Evolutionary conservation across 2,329 filamentous ascomycete species (phyloP).

Genomic region (Colletotrichum sp.): DNA sequence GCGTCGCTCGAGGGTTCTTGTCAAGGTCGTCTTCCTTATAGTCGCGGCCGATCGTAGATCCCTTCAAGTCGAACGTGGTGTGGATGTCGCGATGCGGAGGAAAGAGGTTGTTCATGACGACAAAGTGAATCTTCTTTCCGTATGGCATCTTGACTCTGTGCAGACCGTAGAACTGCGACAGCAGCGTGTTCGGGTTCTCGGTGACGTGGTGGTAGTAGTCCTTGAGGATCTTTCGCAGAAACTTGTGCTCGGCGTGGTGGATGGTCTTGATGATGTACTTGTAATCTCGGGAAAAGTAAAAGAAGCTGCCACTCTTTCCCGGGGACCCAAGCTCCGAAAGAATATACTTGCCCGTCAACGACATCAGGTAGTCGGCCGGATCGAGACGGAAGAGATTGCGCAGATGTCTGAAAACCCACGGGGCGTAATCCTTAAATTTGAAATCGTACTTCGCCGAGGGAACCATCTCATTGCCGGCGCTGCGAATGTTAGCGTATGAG

Average conservation of each 20-base stretch:
- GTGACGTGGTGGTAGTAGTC: conserved; percentile 95
- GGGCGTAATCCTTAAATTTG: conserved; percentile 99
- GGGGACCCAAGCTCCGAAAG: conserved; percentile 95
- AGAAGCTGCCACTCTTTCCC: conserved; percentile 98
- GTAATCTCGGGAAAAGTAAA: conserved; percentile 99
- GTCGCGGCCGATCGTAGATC: conserved; percentile 91
- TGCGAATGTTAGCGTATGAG: conserved; percentile 44
- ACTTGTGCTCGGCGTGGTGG: conserved; percentile 92
- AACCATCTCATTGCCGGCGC: conserved; percentile 94
- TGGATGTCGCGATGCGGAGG: conserved; percentile 97
- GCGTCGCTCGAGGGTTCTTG: conserved; percentile 86
- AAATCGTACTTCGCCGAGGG: conserved; percentile 99
- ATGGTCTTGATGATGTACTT: conserved; percentile 99
- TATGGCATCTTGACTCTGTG: conserved; percentile 99
- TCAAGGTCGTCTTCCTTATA: conserved; percentile 87
- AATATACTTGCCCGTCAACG: conserved; percentile 97
- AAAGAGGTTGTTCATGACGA: conserved; percentile 99
- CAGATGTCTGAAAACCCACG: conserved; percentile 96
- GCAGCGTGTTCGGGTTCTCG: conserved; percentile 92
- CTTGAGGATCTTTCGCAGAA: conserved; percentile 80
- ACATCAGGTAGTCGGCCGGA: conserved; percentile 97
- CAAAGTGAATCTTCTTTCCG: conserved; percentile 97
- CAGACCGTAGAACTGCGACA: conserved; percentile 97
- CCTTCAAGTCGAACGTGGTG: conserved; percentile 95
- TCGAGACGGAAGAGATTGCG: conserved; percentile 88